phyloP scores from a whole-genome alignment of 257 asterid genomes.

The Nicotiana attenuata region DNA sequence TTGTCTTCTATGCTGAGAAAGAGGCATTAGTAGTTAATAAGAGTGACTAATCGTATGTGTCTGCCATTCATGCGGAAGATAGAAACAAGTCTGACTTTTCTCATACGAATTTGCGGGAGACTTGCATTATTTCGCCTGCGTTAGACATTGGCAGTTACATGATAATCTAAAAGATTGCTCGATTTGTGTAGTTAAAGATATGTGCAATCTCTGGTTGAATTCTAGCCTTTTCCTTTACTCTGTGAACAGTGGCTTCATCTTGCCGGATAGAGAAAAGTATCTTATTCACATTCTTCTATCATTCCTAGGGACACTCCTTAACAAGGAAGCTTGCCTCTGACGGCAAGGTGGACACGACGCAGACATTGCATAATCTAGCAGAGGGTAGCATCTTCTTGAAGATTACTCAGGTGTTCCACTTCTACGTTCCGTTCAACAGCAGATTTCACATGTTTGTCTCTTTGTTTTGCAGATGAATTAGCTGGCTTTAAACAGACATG shows the following conservation, averaged over 20 bases:
- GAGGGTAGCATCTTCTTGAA: slow-evolving; percentile 49
- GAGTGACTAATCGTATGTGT: not conserved
- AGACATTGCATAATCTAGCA: slow-evolving; percentile 66
- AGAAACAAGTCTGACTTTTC: not conserved
- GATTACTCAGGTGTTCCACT: not conserved
- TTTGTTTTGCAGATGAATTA: slow-evolving; percentile 50
- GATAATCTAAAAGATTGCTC: not conserved
- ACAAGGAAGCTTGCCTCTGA: slow-evolving; percentile 63
- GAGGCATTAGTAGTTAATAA: not conserved
- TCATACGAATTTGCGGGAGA: not conserved
- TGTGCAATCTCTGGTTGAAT: not conserved
- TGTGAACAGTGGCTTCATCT: not conserved
- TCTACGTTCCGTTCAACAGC: not conserved
- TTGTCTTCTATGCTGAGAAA: not conserved
- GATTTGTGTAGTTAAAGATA: not conserved
- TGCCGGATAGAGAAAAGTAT: not conserved
- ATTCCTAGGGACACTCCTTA: slow-evolving; percentile 64
- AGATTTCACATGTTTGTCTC: not conserved
- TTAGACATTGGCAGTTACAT: not conserved
- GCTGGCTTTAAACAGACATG: slow-evolving; percentile 61
- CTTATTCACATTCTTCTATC: not conserved
- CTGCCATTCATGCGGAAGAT: not conserved
- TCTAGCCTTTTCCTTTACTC: not conserved
- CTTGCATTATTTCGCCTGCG: not conserved
- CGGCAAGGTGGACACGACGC: slow-evolving; percentile 66